Conservation (phyloP, 2,329 filamentous ascomycete species). For the Neofusicoccum kwambonambiense region DNA sequence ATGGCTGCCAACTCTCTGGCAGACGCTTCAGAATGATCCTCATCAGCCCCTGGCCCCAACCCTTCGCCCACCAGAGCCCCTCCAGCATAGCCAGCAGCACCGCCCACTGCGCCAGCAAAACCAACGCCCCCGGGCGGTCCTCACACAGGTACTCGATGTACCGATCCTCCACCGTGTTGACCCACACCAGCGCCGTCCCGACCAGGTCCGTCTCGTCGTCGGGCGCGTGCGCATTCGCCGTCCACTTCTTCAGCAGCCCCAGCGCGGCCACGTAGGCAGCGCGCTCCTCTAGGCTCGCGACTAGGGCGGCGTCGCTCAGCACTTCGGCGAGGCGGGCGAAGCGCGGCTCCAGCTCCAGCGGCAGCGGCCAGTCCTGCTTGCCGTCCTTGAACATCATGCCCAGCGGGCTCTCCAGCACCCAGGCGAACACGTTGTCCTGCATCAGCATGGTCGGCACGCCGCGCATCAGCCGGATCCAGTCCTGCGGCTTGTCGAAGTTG, state of each 20-base stretch:
- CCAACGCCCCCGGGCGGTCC: background rate
- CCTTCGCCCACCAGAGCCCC: conserved; percentile 3
- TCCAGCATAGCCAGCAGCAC: background rate
- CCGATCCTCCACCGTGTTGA: background rate
- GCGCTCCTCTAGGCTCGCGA: background rate
- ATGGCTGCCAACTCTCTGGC: background rate
- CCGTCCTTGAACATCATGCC: background rate
- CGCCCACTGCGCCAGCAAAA: conserved; percentile 1
- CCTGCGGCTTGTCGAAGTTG: background rate
- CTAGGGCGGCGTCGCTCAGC: background rate
- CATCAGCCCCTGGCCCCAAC: background rate
- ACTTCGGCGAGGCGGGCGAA: background rate
- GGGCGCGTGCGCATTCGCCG: background rate
- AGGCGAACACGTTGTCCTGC: background rate
- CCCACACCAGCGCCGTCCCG: background rate
- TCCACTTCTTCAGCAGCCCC: background rate
- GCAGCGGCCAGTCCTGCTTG: background rate
- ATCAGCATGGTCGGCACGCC: conserved; percentile 1
- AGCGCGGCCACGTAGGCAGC: background rate
- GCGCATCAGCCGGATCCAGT: conserved; percentile 2
- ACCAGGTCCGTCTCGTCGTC: background rate
- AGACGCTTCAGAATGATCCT: background rate
- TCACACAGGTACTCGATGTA: conserved; percentile 1
- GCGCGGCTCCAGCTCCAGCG: background rate
- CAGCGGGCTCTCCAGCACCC: background rate